Conservation (phyloP, 1,284 basidiomycete genomes). For the Coniophora puteana region DNA sequence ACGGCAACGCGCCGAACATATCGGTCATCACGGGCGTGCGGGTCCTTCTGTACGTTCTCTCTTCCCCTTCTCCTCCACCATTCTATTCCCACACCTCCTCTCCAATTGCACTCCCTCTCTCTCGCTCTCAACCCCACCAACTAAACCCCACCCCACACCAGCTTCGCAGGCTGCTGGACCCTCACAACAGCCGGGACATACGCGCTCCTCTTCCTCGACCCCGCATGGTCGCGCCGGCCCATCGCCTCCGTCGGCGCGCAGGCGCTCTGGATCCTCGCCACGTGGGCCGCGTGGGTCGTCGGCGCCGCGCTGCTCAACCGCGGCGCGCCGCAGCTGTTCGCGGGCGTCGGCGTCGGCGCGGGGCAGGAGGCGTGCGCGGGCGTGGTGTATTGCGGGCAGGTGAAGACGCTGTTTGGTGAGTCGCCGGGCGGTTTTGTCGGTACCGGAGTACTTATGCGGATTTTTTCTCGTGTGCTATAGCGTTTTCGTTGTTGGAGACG, state of each 20-base stretch:
- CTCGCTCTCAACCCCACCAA: neutral
- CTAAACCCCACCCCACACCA: conserved; percentile 21
- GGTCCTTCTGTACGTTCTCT: conserved; percentile 44
- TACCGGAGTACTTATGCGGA: conserved; percentile 10
- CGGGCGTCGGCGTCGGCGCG: no score
- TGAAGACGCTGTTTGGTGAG: conserved; percentile 47
- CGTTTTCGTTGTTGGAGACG: conserved; percentile 43
- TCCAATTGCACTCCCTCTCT: neutral
- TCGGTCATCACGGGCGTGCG: conserved; percentile 36
- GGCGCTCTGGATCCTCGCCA: conserved; percentile 47
- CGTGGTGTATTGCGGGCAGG: conserved; percentile 50
- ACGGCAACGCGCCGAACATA: conserved; percentile 43
- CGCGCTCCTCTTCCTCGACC: conserved; percentile 53
- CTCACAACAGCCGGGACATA: conserved; percentile 44
- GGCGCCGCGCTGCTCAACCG: conserved; percentile 45
- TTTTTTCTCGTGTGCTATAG: no score
- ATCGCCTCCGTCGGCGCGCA: conserved; percentile 54
- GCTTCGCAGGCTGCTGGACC: conserved; percentile 58
- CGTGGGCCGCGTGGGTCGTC: conserved; percentile 56
- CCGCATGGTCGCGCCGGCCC: conserved; percentile 45
- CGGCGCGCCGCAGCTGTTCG: conserved; percentile 39
- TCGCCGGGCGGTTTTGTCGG: neutral
- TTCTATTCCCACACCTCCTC: neutral
- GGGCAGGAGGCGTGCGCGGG: conserved; percentile 35
- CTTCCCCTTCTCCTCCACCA: no score